These are phyloP conservation scores for Asterella californica DNA, from an alignment of 225 moss, liverwort and hornwort genomes.

Conservation along the genomic window DNA sequence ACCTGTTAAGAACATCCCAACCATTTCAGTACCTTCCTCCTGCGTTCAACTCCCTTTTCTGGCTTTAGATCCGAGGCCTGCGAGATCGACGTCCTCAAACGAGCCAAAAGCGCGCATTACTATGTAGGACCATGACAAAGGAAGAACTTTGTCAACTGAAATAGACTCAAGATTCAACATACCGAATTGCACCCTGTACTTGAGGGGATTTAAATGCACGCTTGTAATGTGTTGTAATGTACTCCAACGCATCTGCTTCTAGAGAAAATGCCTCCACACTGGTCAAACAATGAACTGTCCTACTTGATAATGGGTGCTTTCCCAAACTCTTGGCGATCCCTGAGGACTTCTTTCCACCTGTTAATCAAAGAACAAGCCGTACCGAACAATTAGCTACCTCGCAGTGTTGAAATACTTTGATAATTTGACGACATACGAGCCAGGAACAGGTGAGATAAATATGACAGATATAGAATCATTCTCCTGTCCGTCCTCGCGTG, in stretches of 20 bases:
- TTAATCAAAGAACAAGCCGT: not conserved
- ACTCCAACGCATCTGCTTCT: conserved; percentile 51
- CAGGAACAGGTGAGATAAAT: not conserved
- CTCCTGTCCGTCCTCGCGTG: not conserved
- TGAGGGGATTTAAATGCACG: conserved; percentile 56
- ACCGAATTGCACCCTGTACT: conserved; percentile 73
- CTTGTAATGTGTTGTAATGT: conserved; percentile 62
- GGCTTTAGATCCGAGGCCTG: not conserved
- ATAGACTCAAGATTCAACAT: not conserved
- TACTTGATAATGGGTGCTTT: conserved; percentile 50
- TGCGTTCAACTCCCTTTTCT: not conserved
- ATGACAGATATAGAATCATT: not conserved
- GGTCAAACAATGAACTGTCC: conserved; percentile 51
- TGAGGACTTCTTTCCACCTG: conserved; percentile 19
- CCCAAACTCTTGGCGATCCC: conserved; percentile 25
- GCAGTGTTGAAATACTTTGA: too few species aligned
- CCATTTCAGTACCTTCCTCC: not conserved
- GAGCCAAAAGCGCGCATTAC: not conserved
- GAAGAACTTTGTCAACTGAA: not conserved
- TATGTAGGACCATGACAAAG: not conserved
- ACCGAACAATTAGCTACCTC: not conserved
- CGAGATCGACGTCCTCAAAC: not conserved
- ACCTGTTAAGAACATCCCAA: conserved; percentile 23
- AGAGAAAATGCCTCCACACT: conserved; percentile 69
- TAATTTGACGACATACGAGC: not conserved